Evolutionary conservation across 2,329 filamentous ascomycete genomes (phyloP).

Genomic region (Aspergillus tamarii): DNA sequence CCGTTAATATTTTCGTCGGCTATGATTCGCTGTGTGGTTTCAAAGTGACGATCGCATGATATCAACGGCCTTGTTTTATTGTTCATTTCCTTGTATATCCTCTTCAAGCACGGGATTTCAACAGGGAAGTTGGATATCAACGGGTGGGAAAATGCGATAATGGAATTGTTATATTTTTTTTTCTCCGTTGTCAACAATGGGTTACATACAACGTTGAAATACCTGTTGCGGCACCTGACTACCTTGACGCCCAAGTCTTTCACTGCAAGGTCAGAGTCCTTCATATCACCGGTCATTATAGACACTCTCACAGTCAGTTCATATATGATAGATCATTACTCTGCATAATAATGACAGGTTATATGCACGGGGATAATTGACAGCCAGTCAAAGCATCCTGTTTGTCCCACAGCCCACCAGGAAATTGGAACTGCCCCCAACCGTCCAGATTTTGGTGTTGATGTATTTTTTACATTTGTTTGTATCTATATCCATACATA

Average conservation of each 20-base stretch:
- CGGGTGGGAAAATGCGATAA: neutral
- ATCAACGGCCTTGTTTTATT: slow-evolving; percentile 8
- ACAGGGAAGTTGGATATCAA: neutral
- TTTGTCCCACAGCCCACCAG: neutral
- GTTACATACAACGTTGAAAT: neutral
- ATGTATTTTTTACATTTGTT: neutral
- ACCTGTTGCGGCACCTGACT: neutral
- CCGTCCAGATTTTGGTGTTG: neutral
- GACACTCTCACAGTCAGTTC: neutral
- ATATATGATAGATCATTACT: slow-evolving; percentile 4
- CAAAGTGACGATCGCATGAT: slow-evolving; percentile 7
- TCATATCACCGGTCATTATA: neutral
- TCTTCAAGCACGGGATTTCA: neutral
- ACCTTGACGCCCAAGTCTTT: neutral
- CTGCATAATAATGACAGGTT: slow-evolving; percentile 10
- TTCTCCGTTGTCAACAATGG: neutral
- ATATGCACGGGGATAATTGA: slow-evolving; percentile 6
- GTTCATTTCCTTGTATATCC: neutral
- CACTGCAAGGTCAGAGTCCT: neutral
- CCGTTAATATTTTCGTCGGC: neutral
- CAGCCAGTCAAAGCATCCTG: neutral
- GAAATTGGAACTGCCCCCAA: neutral
- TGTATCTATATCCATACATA: neutral
- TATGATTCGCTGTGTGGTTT: slow-evolving; percentile 1
- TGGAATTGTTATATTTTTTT: neutral